These are phyloP conservation scores for Saccharata proteae DNA, from an alignment of 2,329 filamentous ascomycete genomes.

Conservation along the genomic window DNA sequence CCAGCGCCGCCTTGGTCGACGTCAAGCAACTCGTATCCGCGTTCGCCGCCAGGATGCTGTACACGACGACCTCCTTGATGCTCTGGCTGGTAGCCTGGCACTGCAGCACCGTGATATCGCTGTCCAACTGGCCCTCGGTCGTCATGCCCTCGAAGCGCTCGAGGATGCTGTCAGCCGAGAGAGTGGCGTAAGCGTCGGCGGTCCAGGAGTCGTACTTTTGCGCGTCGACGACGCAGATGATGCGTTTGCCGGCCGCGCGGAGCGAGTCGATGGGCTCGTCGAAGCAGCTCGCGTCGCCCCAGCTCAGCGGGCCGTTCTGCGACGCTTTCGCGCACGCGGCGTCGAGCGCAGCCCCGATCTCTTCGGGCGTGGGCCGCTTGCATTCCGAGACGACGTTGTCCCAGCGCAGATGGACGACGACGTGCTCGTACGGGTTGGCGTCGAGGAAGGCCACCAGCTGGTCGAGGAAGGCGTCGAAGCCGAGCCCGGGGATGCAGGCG, in stretches of 20 bases:
- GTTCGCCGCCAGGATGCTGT: too few relatives aligned
- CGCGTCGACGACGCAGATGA: conserved; percentile 26
- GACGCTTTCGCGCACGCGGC: conserved; percentile 21
- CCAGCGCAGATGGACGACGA: conserved; percentile 39
- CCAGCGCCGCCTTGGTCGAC: too few relatives aligned
- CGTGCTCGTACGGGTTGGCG: conserved; percentile 32
- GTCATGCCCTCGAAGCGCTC: conserved; percentile 24
- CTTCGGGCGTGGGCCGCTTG: conserved; percentile 28
- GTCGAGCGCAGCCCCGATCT: conserved; percentile 27
- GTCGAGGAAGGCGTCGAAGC: conserved; percentile 31
- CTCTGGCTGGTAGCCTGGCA: too few relatives aligned
- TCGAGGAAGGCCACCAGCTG: conserved; percentile 31
- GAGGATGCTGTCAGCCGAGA: conserved; percentile 28
- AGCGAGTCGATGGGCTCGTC: conserved; percentile 21
- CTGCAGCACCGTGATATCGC: conserved; percentile 35
- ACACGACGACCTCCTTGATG: too few relatives aligned
- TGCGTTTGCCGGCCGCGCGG: conserved; percentile 23
- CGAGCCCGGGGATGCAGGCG: conserved; percentile 39
- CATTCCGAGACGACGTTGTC: conserved; percentile 39
- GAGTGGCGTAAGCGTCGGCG: conserved; percentile 30
- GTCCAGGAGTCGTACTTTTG: conserved; percentile 31
- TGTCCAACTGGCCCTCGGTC: conserved; percentile 19
- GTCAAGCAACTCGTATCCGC: too few relatives aligned
- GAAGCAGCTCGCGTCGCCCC: conserved; percentile 18
- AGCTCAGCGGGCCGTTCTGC: conserved; percentile 16